These are phyloP conservation scores for Fusarium metavorans DNA, from an alignment of 2,329 filamentous ascomycete species.

Conservation along the genomic window DNA sequence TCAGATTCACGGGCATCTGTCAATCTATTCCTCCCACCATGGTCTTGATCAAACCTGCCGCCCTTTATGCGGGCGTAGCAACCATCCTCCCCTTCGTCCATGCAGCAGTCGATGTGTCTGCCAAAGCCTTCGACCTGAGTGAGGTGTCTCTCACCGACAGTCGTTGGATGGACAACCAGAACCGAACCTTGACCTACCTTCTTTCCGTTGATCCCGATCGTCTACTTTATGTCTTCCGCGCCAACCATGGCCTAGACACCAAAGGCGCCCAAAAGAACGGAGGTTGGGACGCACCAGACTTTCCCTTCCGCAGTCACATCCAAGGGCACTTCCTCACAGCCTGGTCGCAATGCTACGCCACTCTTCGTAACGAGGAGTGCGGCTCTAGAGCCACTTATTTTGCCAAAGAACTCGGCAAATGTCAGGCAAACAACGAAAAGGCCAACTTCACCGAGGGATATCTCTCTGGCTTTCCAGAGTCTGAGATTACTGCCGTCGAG, in stretches of 20 bases:
- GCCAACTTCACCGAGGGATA: conserved; percentile 60
- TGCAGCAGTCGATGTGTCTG: conserved; percentile 10
- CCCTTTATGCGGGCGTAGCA: conserved; percentile 11
- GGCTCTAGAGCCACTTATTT: conserved; percentile 59
- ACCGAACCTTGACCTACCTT: conserved; percentile 29
- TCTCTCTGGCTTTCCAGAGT: conserved; percentile 64
- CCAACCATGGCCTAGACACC: conserved; percentile 46
- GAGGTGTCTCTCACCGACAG: conserved; percentile 29
- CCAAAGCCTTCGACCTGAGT: conserved; percentile 17
- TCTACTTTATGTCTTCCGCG: conserved; percentile 28
- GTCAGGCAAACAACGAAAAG: conserved; percentile 61
- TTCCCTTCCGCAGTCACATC: conserved; percentile 64
- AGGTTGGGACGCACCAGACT: conserved; percentile 66
- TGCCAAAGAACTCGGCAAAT: conserved; percentile 61
- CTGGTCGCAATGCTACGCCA: conserved; percentile 62
- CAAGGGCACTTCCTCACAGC: conserved; percentile 65
- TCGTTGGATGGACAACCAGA: conserved; percentile 37
- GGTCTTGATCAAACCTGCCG: conserved; percentile 16
- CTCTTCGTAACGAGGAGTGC: conserved; percentile 56
- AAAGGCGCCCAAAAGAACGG: conserved; percentile 59
- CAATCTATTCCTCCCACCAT: neutral
- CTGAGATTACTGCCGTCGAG: conserved; percentile 60
- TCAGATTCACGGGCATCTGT: neutral
- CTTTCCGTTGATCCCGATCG: conserved; percentile 22
- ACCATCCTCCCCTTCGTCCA: neutral